Evolutionary conservation across 2,329 filamentous ascomycete genomes (phyloP).

Genomic region (Phoma sp.): DNA sequence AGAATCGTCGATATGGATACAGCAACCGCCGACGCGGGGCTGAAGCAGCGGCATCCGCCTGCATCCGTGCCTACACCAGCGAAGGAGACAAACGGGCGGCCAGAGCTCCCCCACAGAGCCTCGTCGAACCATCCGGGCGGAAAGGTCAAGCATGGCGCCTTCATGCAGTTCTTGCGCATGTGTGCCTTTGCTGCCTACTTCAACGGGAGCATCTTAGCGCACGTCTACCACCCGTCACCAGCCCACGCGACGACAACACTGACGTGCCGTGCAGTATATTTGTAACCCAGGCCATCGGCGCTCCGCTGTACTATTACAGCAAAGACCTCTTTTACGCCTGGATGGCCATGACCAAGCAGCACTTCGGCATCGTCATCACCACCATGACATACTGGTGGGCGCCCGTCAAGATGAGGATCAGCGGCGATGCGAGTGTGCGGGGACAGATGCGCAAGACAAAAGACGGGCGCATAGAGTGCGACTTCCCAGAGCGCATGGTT

Average conservation of each 20-base stretch:
- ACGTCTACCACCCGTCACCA: constrained; percentile 18
- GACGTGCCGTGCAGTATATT: constrained; percentile 52
- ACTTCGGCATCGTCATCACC: constrained; percentile 76
- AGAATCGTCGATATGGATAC: constrained; percentile 5
- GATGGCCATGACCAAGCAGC: constrained; percentile 85
- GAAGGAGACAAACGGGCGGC: constrained; percentile 21
- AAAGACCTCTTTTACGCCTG: constrained; percentile 80
- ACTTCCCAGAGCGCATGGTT: constrained; percentile 80
- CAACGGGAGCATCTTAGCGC: constrained; percentile 51
- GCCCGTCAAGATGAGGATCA: constrained; percentile 78
- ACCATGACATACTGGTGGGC: constrained; percentile 87
- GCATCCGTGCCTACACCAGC: constrained; percentile 29
- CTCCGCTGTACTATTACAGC: constrained; percentile 75
- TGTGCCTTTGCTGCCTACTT: constrained; percentile 55
- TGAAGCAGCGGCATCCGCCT: constrained; percentile 42
- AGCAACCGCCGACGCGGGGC: constrained; percentile 38
- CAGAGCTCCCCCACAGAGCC: constrained; percentile 16
- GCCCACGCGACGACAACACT: constrained; percentile 25
- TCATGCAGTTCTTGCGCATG: constrained; percentile 53
- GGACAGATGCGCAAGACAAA: constrained; percentile 72
- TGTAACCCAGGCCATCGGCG: constrained; percentile 72
- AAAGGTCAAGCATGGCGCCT: constrained; percentile 50
- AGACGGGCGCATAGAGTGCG: constrained; percentile 74
- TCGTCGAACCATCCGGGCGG: constrained; percentile 42
- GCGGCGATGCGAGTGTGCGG: constrained; percentile 78